Evolutionary conservation across 331 rosid species (phyloP).

Genomic region (Arachis monticola): DNA sequence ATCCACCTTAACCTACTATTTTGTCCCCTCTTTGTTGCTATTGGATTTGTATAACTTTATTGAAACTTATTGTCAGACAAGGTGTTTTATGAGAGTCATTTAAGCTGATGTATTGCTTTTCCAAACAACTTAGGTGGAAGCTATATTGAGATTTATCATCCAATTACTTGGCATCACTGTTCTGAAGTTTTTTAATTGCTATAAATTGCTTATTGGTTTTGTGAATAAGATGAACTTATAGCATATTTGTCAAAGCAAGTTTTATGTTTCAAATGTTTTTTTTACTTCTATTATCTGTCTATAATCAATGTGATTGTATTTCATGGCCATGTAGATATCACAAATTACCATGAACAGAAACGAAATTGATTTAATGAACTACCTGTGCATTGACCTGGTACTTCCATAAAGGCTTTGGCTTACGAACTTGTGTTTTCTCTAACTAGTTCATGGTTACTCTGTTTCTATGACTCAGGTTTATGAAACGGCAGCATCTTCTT

Average conservation of each 20-base stretch:
- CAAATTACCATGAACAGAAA: constrained; percentile 8
- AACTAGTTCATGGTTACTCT: constrained; percentile 32
- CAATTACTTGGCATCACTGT: constrained; percentile 17
- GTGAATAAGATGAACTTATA: constrained; percentile 15
- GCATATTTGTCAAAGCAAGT: constrained; percentile 2
- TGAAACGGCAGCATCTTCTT: constrained; percentile 74
- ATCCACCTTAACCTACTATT: not conserved
- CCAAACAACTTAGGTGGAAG: constrained; percentile 1
- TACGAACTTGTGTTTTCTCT: constrained; percentile 20
- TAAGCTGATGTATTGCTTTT: constrained; percentile 4
- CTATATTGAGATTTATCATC: not conserved
- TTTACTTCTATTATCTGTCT: not conserved
- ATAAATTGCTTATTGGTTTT: not conserved
- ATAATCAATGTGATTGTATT: constrained; percentile 1
- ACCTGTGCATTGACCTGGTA: not conserved
- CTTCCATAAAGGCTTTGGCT: constrained; percentile 28
- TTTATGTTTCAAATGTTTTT: constrained; percentile 9
- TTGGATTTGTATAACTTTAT: not conserved
- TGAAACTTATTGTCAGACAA: constrained; percentile 14
- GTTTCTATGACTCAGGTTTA: constrained; percentile 63
- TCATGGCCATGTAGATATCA: not conserved
- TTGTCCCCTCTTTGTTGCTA: constrained; percentile 7
- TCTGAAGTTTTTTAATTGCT: constrained; percentile 3
- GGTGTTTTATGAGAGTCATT: not conserved
- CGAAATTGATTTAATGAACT: not conserved